Conservation (phyloP, 2,329 filamentous ascomycete genomes). For the Pezizomycotina sp. region DNA sequence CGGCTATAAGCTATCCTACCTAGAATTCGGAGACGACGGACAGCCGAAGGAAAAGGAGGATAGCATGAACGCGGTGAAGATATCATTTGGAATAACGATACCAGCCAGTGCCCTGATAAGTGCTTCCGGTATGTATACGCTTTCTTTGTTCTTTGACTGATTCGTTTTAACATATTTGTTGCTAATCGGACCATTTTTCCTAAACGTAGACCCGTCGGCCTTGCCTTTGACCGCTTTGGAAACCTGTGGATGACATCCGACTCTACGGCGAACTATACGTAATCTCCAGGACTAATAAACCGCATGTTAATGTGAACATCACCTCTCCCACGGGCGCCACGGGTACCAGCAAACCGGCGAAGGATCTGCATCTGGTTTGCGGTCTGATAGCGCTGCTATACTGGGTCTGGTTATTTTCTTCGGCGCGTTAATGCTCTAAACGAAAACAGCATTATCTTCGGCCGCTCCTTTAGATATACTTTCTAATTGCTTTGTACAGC, state of each 20-base stretch:
- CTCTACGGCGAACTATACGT: conserved; percentile 50
- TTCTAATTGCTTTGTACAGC: too few relatives aligned
- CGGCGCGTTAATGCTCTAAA: too few relatives aligned
- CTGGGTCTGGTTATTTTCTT: too few relatives aligned
- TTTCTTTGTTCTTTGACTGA: neutral
- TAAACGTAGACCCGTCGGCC: too few relatives aligned
- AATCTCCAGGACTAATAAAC: conserved; percentile 28
- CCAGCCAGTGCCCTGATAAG: conserved; percentile 11
- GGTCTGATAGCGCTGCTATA: too few relatives aligned
- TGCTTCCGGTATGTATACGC: conserved; percentile 16
- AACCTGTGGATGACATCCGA: conserved; percentile 48
- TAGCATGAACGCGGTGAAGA: conserved; percentile 21
- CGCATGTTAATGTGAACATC: too few relatives aligned
- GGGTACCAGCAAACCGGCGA: too few relatives aligned
- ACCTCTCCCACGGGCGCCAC: too few relatives aligned
- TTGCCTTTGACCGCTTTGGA: conserved; percentile 34
- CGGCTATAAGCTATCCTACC: conserved; percentile 30
- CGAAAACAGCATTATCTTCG: too few relatives aligned
- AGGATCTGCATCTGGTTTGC: too few relatives aligned
- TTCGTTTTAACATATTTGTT: neutral
- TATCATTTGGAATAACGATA: conserved; percentile 20
- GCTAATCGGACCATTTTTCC: too few relatives aligned
- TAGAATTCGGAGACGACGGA: conserved; percentile 26
- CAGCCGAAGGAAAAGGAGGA: conserved; percentile 8
- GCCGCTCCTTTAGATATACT: too few relatives aligned